Base-by-base conservation (phyloP, 2,329 filamentous ascomycete genomes). In the Pseudogymnoascus sp. region DNA sequence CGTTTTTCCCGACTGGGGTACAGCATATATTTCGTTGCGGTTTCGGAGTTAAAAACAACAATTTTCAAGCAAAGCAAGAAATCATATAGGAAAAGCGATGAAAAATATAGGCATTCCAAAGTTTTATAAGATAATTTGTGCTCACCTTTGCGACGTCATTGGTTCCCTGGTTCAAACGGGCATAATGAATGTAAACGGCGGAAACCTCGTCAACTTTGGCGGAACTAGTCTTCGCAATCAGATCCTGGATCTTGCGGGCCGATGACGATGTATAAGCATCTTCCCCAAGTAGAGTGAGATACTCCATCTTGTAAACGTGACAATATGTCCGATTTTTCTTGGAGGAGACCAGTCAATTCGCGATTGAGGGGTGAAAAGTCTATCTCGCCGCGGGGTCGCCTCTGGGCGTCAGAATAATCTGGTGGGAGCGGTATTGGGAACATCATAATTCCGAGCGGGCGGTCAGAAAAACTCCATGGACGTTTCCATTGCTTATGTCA, bases 161-260 rank as follows among this genome's bases (percentile, higher is more conserved):
- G 47, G 66, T 61, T 37, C 62, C 59, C 10, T 19, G 8, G 31
- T 68, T 68, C 56, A 73, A 61, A 63, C 71, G 70, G 2, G 67
- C 66, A 65, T 72, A 73, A 61, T 73, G 68, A 24, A 72, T 65
- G 67, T 70, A 72, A 29, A 68, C 64, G 14, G 70, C 72, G 33
- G 63, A 63, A 35, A 73, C 65, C 31, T 64, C 66, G 14, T 64
- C 68, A 3, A 73, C 69, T 47, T 66, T 65, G 1, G 62, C 65
- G 8, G 59, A 61, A 11, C 62, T 61, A 35, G 59, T 14, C 64
- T 65, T 65, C 26, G 62, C 62, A n/a, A 65, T 63, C 38, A 63
- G 47, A 61, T 61, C 64, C 6, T 59, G 24, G 33, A 73, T 64
- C 63, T 72, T 74, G 40, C 69, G 64, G 11, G 71, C 65, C 61